phyloP scores from a whole-genome alignment of 2,329 filamentous ascomycete species.

The Fusarium decemcellulare region DNA sequence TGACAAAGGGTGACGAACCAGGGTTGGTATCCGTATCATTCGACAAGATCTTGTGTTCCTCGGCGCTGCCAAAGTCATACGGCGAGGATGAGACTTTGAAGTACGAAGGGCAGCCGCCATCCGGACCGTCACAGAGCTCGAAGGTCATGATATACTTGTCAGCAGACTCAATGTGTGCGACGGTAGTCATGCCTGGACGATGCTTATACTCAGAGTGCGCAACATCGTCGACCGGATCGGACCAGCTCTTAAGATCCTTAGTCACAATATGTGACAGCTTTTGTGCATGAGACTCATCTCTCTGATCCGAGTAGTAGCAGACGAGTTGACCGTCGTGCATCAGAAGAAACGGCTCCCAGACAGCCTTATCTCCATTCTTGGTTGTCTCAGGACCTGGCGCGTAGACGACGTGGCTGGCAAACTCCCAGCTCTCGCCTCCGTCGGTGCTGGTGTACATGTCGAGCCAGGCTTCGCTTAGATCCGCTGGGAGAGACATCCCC shows the following conservation, averaged over 20 bases:
- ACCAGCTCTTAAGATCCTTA: constrained; percentile 3
- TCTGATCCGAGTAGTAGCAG: constrained; percentile 4
- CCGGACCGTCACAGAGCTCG: not conserved
- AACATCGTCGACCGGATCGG: constrained; percentile 1
- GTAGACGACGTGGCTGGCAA: not conserved
- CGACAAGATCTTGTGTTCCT: not conserved
- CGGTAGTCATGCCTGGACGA: not conserved
- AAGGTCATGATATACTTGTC: not conserved
- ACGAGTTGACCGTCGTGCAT: not conserved
- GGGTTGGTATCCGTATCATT: not conserved
- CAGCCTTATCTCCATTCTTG: not conserved
- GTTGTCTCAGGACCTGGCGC: not conserved
- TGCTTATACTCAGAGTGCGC: not conserved
- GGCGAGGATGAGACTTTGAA: not conserved
- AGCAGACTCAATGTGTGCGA: not conserved
- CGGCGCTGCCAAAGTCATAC: not conserved
- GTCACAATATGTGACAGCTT: constrained; percentile 4
- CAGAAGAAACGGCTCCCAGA: not conserved
- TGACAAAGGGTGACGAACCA: not conserved
- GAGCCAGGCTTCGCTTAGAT: not conserved
- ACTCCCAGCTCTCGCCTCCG: not conserved
- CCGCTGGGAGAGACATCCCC: not conserved
- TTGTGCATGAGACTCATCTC: not conserved
- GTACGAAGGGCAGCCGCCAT: not conserved
- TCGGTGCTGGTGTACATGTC: not conserved